Percentiles rank a stretch among this genome's conserved stretches.
These are phyloP conservation scores for Simplicillium aogashimaense DNA, from an alignment of 2,329 filamentous ascomycete species.

Conservation along the genomic window DNA sequence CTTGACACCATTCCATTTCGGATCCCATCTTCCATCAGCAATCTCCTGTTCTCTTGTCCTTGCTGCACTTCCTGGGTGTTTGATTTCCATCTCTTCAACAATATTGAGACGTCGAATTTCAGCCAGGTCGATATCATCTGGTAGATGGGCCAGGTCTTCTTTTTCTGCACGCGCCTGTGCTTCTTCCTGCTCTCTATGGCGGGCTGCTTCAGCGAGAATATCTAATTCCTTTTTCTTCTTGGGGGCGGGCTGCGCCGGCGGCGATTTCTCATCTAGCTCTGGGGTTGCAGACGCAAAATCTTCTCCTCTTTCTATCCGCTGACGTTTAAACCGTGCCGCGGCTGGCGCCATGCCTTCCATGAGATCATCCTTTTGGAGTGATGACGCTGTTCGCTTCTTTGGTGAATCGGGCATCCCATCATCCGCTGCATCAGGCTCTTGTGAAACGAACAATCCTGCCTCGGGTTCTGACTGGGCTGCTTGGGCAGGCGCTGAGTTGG, in stretches of 20 bases:
- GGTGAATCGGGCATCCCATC: slow-evolving; percentile 14
- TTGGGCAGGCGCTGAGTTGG: slow-evolving; percentile 5
- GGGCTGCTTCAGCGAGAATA: slow-evolving; percentile 55
- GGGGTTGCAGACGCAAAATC: slow-evolving; percentile 24
- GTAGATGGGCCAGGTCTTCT: slow-evolving; percentile 40
- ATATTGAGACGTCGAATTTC: slow-evolving; percentile 66
- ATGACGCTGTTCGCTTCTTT: slow-evolving; percentile 36
- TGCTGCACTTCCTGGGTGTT: slow-evolving; percentile 17
- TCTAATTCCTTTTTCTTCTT: slow-evolving; percentile 53
- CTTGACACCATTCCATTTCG: slow-evolving; percentile 84
- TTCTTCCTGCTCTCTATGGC: slow-evolving; percentile 55
- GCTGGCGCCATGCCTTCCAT: slow-evolving; percentile 69
- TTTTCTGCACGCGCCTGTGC: slow-evolving; percentile 46
- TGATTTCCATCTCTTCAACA: slow-evolving; percentile 66
- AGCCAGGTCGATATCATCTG: slow-evolving; percentile 58
- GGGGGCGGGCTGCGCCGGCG: slow-evolving; percentile 17
- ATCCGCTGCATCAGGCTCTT: slow-evolving; percentile 23
- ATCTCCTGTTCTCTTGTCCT: slow-evolving; percentile 37
- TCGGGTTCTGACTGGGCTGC: slow-evolving; percentile 18
- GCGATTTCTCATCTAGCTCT: slow-evolving; percentile 8
- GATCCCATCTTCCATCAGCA: slow-evolving; percentile 62
- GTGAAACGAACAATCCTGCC: slow-evolving; percentile 47
- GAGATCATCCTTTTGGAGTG: slow-evolving; percentile 39
- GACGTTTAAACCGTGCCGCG: slow-evolving; percentile 69
- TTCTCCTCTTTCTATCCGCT: slow-evolving; percentile 52